These are phyloP conservation scores for Quillaja saponaria DNA, from an alignment of 306 rosid genomes.

Conservation along the genomic window DNA sequence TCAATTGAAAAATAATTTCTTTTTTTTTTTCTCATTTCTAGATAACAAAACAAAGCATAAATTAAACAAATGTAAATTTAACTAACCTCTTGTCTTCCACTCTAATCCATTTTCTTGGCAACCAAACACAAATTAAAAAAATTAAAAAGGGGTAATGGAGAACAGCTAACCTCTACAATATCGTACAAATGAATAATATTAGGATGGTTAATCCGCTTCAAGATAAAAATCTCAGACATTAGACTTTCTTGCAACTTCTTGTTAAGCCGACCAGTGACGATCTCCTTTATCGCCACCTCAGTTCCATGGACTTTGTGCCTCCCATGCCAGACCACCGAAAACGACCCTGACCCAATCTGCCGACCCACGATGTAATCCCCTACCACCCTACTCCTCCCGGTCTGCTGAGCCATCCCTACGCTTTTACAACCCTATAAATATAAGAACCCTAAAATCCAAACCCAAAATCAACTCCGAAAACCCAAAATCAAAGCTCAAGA, in stretches of 20 bases:
- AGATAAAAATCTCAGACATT: slow-evolving; percentile 85
- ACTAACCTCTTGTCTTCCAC: not conserved
- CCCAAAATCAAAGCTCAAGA: slow-evolving; percentile 16
- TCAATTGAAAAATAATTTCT: not conserved
- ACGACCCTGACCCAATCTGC: slow-evolving; percentile 94
- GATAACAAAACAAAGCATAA: not conserved
- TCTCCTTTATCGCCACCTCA: slow-evolving; percentile 97
- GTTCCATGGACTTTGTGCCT: slow-evolving; percentile 87
- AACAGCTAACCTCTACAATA: slow-evolving; percentile 67
- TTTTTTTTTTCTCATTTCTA: not conserved
- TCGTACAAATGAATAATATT: slow-evolving; percentile 87
- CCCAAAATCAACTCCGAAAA: slow-evolving; percentile 31
- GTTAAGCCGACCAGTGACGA: slow-evolving; percentile 70
- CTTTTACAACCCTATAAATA: not conserved
- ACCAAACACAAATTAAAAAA: slow-evolving; percentile 1
- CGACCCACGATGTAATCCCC: slow-evolving; percentile 78
- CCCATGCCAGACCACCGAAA: slow-evolving; percentile 96
- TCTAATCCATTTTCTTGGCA: slow-evolving; percentile 14
- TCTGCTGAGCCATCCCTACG: slow-evolving; percentile 60
- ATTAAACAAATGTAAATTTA: not conserved
- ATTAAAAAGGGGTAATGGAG: not conserved
- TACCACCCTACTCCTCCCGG: slow-evolving; percentile 60
- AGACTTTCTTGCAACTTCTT: slow-evolving; percentile 89
- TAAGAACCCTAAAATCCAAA: slow-evolving; percentile 37
- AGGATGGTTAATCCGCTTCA: slow-evolving; percentile 81